Evolutionary conservation across 129 eudicot species (phyloP).

Genomic region (Ambrosia trifida): DNA sequence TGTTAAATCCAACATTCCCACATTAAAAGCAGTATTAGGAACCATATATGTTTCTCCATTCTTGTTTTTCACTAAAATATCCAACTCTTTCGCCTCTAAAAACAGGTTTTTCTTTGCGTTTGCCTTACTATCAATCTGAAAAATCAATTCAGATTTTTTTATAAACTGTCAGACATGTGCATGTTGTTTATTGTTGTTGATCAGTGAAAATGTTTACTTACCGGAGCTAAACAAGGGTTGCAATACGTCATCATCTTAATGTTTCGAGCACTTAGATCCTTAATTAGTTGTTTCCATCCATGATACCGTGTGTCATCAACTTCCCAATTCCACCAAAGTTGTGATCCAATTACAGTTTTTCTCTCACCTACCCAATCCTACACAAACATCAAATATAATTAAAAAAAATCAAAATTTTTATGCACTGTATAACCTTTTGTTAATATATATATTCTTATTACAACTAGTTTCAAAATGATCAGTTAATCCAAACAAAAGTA

Average conservation of each 20-base stretch:
- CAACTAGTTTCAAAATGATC: not conserved
- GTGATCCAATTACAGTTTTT: slow-evolving; percentile 90
- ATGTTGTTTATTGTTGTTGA: slow-evolving; percentile 8
- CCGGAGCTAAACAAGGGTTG: slow-evolving; percentile 98
- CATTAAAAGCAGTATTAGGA: slow-evolving; percentile 97
- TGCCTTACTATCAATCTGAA: slow-evolving; percentile 69
- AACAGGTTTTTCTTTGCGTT: slow-evolving; percentile 61
- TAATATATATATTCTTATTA: not conserved
- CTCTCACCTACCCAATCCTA: slow-evolving; percentile 99
- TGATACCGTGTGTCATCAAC: slow-evolving; percentile 72
- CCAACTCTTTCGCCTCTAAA: slow-evolving; percentile 92
- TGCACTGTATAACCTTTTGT: too few species aligned
- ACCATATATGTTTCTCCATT: slow-evolving; percentile 90
- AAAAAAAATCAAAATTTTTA: not conserved
- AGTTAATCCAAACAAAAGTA: not conserved
- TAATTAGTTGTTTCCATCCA: slow-evolving; percentile 74
- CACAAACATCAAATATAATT: slow-evolving; percentile 13
- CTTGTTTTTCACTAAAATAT: slow-evolving; percentile 79
- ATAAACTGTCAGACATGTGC: not conserved
- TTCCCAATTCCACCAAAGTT: slow-evolving; percentile 99
- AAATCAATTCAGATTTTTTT: slow-evolving; percentile 21
- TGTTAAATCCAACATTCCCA: slow-evolving; percentile 98
- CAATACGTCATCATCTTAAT: slow-evolving; percentile 96
- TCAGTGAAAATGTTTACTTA: slow-evolving; percentile 24
- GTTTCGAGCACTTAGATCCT: slow-evolving; percentile 59